Conservation (phyloP, 805 yeast species). For the Hanseniaspora meyeri region DNA sequence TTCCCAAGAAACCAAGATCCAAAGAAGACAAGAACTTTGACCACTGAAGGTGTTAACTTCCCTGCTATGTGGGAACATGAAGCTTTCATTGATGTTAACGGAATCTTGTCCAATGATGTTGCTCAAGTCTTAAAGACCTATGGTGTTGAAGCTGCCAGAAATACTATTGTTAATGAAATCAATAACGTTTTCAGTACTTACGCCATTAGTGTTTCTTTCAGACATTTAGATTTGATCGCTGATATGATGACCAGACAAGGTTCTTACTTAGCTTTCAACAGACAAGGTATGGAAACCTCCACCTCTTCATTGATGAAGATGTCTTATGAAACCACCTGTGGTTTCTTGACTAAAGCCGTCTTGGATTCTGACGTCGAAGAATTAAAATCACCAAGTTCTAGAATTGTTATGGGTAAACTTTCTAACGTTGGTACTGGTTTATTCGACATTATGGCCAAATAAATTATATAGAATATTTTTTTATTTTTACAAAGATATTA, state of each 20-base stretch:
- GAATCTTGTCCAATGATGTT: conserved; percentile 83
- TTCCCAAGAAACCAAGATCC: conserved; percentile 51
- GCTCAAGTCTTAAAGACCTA: conserved; percentile 79
- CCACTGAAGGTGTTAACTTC: conserved; percentile 98
- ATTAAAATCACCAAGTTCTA: conserved; percentile 82
- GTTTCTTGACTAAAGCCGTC: conserved; percentile 91
- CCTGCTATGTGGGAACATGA: conserved; percentile 97
- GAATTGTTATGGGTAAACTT: conserved; percentile 83
- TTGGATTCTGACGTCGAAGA: conserved; percentile 82
- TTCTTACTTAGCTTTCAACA: conserved; percentile 85
- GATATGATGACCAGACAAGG: conserved; percentile 99
- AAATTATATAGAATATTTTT: conserved; percentile 12
- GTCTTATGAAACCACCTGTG: conserved; percentile 98
- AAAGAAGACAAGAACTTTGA: conserved; percentile 59
- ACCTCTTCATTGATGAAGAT: conserved; percentile 95
- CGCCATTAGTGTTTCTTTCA: conserved; percentile 81
- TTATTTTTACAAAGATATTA: not conserved
- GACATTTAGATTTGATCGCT: conserved; percentile 93
- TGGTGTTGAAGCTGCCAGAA: conserved; percentile 98
- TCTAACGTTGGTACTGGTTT: conserved; percentile 92
- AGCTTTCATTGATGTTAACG: conserved; percentile 79
- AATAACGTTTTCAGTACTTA: conserved; percentile 91
- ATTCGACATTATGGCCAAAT: conserved; percentile 56
- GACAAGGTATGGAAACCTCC: conserved; percentile 94
- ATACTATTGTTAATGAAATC: conserved; percentile 91